phyloP scores from a whole-genome alignment of 768 basidiomycete species.

The Leucocoprinus birnbaumii region DNA sequence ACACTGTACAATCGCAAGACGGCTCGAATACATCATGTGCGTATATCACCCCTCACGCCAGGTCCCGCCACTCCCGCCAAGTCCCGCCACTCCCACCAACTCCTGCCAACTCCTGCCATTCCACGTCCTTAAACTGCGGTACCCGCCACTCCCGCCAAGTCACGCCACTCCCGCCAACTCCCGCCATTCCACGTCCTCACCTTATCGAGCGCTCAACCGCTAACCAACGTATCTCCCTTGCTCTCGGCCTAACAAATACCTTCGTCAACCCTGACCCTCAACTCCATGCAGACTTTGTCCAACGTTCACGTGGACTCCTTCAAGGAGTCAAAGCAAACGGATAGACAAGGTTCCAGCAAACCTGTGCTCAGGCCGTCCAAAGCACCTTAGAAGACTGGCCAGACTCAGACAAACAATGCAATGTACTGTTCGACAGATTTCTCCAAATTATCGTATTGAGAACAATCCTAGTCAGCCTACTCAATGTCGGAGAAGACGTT shows the following conservation, averaged over 20 bases:
- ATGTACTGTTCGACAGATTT: slow-evolving; percentile 35
- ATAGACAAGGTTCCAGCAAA: slow-evolving; percentile 30
- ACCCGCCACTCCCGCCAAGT: too few species aligned
- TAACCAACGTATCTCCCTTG: slow-evolving; percentile 30
- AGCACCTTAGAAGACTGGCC: slow-evolving; percentile 16
- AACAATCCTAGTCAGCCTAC: slow-evolving; percentile 38
- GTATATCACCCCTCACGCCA: too few species aligned
- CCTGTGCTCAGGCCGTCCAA: slow-evolving; percentile 28
- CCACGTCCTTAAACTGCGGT: too few species aligned
- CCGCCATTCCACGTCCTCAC: too few species aligned
- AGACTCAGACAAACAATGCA: neutral
- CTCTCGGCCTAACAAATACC: slow-evolving; percentile 42
- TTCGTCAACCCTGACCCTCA: slow-evolving; percentile 41
- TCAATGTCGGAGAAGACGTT: slow-evolving; percentile 28
- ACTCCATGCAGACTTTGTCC: slow-evolving; percentile 34
- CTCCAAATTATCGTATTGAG: slow-evolving; percentile 43
- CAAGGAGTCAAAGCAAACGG: slow-evolving; percentile 20
- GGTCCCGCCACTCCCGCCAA: too few species aligned
- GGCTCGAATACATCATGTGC: too few species aligned
- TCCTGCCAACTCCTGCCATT: too few species aligned
- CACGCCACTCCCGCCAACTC: too few species aligned
- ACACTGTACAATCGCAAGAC: too few species aligned
- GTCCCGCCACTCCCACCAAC: too few species aligned
- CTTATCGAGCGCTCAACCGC: slow-evolving; percentile 30
- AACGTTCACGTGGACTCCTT: slow-evolving; percentile 26